Conservation (phyloP, 257 asterid genomes). For the Haberlea rhodopensis region DNA sequence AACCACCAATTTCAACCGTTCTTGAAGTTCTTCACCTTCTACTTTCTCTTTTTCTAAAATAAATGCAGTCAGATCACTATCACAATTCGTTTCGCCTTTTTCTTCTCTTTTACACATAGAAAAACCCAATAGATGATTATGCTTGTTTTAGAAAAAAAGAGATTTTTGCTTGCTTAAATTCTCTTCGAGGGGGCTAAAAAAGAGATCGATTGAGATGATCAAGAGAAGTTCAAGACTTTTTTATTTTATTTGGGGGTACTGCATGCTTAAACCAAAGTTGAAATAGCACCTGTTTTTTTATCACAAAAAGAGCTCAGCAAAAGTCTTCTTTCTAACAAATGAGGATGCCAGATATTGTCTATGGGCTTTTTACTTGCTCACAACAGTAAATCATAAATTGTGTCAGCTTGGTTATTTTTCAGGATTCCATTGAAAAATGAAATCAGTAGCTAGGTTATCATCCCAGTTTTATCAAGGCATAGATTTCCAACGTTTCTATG, state of each 20-base stretch:
- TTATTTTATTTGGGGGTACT: background rate
- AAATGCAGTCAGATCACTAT: slow-evolving; percentile 4
- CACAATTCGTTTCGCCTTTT: background rate
- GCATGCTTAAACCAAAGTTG: background rate
- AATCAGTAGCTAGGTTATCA: slow-evolving; percentile 11
- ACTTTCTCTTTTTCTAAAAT: slow-evolving; percentile 81
- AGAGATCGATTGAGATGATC: background rate
- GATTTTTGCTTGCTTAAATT: too few relatives aligned
- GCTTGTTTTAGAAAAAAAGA: too few relatives aligned
- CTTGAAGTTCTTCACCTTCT: slow-evolving; percentile 92
- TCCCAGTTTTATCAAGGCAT: slow-evolving; percentile 12
- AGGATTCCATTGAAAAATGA: background rate
- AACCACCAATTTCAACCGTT: slow-evolving; percentile 81
- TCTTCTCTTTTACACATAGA: slow-evolving; percentile 3
- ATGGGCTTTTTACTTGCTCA: slow-evolving; percentile 4
- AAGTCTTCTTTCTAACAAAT: background rate
- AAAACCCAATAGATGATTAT: background rate
- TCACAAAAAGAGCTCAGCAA: background rate
- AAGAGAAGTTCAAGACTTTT: background rate
- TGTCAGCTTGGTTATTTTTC: background rate
- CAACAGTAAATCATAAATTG: background rate
- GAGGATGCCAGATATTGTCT: background rate
- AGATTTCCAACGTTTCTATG: background rate
- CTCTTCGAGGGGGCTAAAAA: background rate
- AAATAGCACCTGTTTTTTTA: background rate